Evolutionary conservation across 2,329 filamentous ascomycete genomes (phyloP).

Genomic region (Talaromyces sp.): DNA sequence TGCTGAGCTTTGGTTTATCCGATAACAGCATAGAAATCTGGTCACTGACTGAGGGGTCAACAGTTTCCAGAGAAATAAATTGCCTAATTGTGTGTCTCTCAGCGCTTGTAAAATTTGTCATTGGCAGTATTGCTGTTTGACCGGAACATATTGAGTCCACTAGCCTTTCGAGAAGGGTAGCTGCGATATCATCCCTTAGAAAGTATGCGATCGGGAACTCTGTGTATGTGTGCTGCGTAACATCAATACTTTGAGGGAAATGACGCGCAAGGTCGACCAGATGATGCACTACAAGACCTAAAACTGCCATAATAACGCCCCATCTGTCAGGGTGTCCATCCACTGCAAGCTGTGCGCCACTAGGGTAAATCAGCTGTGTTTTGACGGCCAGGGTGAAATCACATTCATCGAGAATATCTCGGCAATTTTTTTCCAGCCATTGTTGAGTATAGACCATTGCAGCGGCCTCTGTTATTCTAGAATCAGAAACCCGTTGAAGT

Average conservation of each 20-base stretch:
- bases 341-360: slow-evolving; percentile 44
- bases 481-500: slow-evolving; percentile 51
- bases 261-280: neutral
- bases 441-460: slow-evolving; percentile 49
- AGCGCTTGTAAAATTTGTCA: neutral
- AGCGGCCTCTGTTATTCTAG: slow-evolving; percentile 34
- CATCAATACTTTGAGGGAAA: slow-evolving; percentile 1
- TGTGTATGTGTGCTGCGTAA: neutral
- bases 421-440: slow-evolving; percentile 45
- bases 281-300: slow-evolving; percentile 31
- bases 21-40: slow-evolving; percentile 21
- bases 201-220: slow-evolving; percentile 3
- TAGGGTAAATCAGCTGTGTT: slow-evolving; percentile 56
- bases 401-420: slow-evolving; percentile 63
- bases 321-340: slow-evolving; percentile 53
- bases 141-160: neutral
- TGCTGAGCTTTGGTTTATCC: slow-evolving; percentile 22
- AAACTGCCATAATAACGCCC: slow-evolving; percentile 40
- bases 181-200: neutral
- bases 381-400: slow-evolving; percentile 51
- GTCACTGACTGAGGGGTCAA: neutral
- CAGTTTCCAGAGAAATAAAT: slow-evolving; percentile 1
- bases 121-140: neutral
- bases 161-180: neutral
- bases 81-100: neutral